Evolutionary conservation across 116 monocot genomes (phyloP), one percentile per base, ranked within the genome.

Genomic region (Trichopus zeylanicus): DNA sequence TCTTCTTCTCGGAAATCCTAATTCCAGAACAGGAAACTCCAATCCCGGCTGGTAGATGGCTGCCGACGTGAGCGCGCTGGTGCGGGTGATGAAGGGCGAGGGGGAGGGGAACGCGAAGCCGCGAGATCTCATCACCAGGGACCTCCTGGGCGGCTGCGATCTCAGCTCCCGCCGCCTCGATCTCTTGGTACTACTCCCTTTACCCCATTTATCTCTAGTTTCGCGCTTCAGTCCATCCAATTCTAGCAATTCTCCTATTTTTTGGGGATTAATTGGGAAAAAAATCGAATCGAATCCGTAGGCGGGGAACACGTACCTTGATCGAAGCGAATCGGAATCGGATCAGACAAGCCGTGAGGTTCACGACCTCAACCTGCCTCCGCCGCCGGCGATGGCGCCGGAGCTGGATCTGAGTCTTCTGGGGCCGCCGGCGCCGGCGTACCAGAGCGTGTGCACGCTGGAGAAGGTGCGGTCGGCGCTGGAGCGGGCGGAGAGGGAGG

Each of bases 361-460:
- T 11, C 71, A 80, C 2, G 83, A 77, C 48, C 77, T 77, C 31
- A 80, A 77, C 64, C 71, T 55, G 9, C 79, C 53, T 3, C 78
- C 69, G 16, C 26, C 70, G 23, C 10, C 46, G 4, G 29, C 54
- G 2, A 2, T 13, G 29, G 13, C 61, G 23, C 2, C 71, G 26
- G 48, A 54, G 42, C 73, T 81, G 16, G 81, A 81, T 21, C 72
- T 81, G 28, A 74, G 55, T 56, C 75, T 78, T 30, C 21, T 64
- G 11, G 31, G 62, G 9, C 29, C 70, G 21, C 26, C 70, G 16
- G 19, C 63, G 15, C 46, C n/a, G 12, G 60, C 16, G n/a, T 84
- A 78, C 78, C 77, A 61, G 61, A 83, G 80, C 74, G 88, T 83
- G 13, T 84, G 84, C 80, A 89, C 89, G 18, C 75, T 89, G 4